Evolutionary conservation across 257 asterid genomes (phyloP).

Genomic region (Henckelia pumila): DNA sequence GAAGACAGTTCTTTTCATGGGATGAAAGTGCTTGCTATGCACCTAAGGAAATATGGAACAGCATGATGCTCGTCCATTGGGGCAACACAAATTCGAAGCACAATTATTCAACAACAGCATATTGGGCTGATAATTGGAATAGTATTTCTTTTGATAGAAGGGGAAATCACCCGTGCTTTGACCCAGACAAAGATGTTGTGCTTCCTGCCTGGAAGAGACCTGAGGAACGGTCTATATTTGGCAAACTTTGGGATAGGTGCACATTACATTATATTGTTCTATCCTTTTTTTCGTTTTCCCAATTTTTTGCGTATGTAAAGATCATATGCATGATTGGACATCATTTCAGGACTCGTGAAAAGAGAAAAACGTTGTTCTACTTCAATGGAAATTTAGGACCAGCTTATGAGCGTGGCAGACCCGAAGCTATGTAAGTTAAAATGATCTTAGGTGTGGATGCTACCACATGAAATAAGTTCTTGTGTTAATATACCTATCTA

Average conservation of each 20-base stretch:
- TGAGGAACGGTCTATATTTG: constrained; percentile 50
- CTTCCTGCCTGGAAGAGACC: constrained; percentile 97
- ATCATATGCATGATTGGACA: background rate
- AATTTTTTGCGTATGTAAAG: background rate
- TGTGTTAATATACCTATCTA: background rate
- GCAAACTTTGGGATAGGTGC: constrained; percentile 77
- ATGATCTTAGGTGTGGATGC: background rate
- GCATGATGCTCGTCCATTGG: constrained; percentile 99
- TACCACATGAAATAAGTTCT: constrained; percentile 17
- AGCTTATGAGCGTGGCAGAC: constrained; percentile 80
- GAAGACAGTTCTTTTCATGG: constrained; percentile 89
- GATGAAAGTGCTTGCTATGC: constrained; percentile 99
- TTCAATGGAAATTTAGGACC: constrained; percentile 97
- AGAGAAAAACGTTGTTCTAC: constrained; percentile 74
- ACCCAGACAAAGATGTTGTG: constrained; percentile 89
- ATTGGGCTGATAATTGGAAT: constrained; percentile 84
- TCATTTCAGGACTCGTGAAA: constrained; percentile 68
- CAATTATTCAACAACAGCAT: constrained; percentile 91
- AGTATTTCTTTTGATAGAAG: constrained; percentile 68
- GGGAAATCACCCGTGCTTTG: constrained; percentile 89
- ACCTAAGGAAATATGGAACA: constrained; percentile 97
- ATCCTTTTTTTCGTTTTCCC: background rate
- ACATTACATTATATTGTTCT: background rate
- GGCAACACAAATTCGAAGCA: constrained; percentile 92
- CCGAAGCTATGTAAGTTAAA: constrained; percentile 78